Conservation (phyloP, 345 rosid genomes). For the Anacardium occidentale region DNA sequence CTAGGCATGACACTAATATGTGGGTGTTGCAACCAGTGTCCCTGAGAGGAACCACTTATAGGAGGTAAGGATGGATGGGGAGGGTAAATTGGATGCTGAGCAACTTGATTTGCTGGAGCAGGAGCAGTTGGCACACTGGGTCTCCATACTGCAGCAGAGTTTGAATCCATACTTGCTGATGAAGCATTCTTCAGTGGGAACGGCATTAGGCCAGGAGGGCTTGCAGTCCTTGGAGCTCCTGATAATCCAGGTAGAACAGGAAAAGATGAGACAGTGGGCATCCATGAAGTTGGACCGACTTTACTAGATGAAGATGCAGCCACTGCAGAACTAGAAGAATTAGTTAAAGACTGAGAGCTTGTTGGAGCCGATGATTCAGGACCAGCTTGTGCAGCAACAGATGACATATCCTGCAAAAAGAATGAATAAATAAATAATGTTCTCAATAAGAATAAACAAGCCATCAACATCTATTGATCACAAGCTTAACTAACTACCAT, state of each 20-base stretch:
- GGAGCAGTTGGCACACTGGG: slow-evolving; percentile 40
- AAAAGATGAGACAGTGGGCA: slow-evolving; percentile 36
- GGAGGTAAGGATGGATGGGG: slow-evolving; percentile 59
- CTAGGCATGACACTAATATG: slow-evolving; percentile 60
- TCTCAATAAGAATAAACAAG: background rate
- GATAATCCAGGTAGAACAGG: slow-evolving; percentile 40
- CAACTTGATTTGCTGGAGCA: slow-evolving; percentile 40
- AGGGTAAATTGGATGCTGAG: slow-evolving; percentile 63
- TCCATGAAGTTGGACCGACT: slow-evolving; percentile 33
- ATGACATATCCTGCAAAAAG: slow-evolving; percentile 40
- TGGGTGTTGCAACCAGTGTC: slow-evolving; percentile 77
- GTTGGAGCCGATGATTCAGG: slow-evolving; percentile 28
- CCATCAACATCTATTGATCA: background rate
- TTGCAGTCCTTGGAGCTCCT: slow-evolving; percentile 34
- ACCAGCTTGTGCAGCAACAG: slow-evolving; percentile 35
- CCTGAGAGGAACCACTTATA: slow-evolving; percentile 60
- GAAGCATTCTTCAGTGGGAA: slow-evolving; percentile 31
- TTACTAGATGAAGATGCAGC: slow-evolving; percentile 31
- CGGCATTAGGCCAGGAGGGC: slow-evolving; percentile 44
- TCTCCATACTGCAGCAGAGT: slow-evolving; percentile 41
- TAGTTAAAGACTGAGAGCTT: slow-evolving; percentile 39
- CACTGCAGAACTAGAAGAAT: slow-evolving; percentile 35
- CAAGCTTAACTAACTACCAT: background rate
- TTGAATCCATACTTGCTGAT: slow-evolving; percentile 43
- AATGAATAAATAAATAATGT: slow-evolving; percentile 10